Evolutionary conservation across 371 early-diverging fungal species (phyloP).

Genomic region (Apophysomyces variabilis): DNA sequence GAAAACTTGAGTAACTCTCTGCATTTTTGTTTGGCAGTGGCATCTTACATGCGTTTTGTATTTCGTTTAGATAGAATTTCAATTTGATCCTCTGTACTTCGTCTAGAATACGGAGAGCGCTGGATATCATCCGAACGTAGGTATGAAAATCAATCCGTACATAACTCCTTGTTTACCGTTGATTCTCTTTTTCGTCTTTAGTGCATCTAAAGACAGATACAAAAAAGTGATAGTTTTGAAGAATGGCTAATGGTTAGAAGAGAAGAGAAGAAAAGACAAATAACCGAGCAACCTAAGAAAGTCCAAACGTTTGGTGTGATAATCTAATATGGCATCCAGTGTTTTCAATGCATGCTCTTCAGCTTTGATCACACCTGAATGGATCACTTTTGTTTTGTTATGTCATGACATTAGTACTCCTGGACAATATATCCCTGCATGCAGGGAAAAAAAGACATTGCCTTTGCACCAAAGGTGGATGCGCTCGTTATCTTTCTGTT

Average conservation of each 20-base stretch:
- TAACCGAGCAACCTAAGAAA: background rate
- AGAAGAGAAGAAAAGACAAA: too few species aligned
- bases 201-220: background rate
- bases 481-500: background rate
- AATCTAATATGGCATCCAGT: background rate
- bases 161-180: too few species aligned
- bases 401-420: background rate
- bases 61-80: background rate
- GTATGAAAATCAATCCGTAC: background rate
- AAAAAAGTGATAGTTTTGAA: background rate
- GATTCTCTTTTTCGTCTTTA: background rate
- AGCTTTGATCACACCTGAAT: conserved; percentile 8
- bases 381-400: background rate
- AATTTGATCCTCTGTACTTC: background rate
- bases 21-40: background rate
- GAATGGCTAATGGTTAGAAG: background rate
- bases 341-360: conserved; percentile 6
- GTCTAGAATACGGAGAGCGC: background rate
- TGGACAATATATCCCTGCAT: conserved; percentile 6
- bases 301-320: background rate
- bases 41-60: conserved; percentile 4
- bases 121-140: background rate
- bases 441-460: background rate
- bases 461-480: conserved; percentile 3
- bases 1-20: background rate